phyloP scores from a whole-genome alignment of 2,329 filamentous ascomycete species.

The Penicillium sp. region DNA sequence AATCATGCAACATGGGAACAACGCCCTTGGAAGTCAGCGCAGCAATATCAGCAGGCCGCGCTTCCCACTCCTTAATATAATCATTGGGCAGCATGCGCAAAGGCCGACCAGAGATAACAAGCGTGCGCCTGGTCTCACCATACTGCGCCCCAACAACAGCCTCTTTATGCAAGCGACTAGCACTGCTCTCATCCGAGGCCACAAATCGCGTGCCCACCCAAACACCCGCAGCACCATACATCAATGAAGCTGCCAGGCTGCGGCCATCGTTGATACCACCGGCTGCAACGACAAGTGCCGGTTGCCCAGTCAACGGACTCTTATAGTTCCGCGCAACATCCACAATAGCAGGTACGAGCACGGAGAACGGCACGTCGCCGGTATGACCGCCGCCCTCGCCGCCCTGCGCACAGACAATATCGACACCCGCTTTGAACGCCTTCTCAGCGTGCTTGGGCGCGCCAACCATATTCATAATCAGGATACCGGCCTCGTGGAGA shows the following conservation, averaged over 20 bases:
- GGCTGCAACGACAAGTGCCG: slow-evolving; percentile 80
- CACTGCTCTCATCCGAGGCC: slow-evolving; percentile 75
- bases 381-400: slow-evolving; percentile 94
- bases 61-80: slow-evolving; percentile 80
- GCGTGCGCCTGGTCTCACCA: slow-evolving; percentile 75
- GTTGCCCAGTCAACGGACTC: slow-evolving; percentile 66
- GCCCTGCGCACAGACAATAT: slow-evolving; percentile 88
- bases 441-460: slow-evolving; percentile 89
- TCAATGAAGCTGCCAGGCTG: slow-evolving; percentile 74
- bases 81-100: slow-evolving; percentile 78
- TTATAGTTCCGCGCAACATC: slow-evolving; percentile 74
- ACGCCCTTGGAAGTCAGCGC: slow-evolving; percentile 72
- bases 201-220: slow-evolving; percentile 97
- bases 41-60: slow-evolving; percentile 69
- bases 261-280: slow-evolving; percentile 84
- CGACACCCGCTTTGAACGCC: slow-evolving; percentile 79
- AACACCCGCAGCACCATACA: slow-evolving; percentile 83
- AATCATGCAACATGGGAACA: slow-evolving; percentile 77
- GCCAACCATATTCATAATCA: slow-evolving; percentile 97
- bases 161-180: slow-evolving; percentile 77
- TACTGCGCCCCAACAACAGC: slow-evolving; percentile 77
- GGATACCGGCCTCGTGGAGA: slow-evolving; percentile 73
- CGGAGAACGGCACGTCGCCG: slow-evolving; percentile 78
- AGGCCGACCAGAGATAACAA: slow-evolving; percentile 79
- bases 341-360: slow-evolving; percentile 81